Conservation (phyloP, 176 grass and related monocot species). For the Thinopyrum elongatum region DNA sequence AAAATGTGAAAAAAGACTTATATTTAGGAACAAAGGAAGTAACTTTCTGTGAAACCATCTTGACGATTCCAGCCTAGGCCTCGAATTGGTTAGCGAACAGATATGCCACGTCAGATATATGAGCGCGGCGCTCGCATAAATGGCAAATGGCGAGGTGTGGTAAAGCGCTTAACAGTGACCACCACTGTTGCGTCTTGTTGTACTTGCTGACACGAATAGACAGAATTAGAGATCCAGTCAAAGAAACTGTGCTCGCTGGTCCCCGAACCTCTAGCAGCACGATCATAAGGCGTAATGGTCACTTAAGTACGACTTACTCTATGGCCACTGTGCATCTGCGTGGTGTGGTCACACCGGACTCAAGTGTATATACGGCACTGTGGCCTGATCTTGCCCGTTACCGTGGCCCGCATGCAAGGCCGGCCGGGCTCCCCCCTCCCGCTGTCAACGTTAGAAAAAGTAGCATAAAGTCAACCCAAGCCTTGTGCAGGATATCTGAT, state of each 20-base stretch:
- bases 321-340: background rate
- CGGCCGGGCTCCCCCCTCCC: too few relatives aligned
- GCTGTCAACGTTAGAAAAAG: background rate
- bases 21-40: too few relatives aligned
- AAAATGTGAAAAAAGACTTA: too few relatives aligned
- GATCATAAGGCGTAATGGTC: background rate
- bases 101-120: too few relatives aligned
- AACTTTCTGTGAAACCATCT: too few relatives aligned
- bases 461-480: background rate
- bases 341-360: background rate
- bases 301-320: background rate
- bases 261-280: background rate
- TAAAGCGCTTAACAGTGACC: background rate
- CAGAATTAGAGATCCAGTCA: slow-evolving; percentile 32
- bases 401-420: background rate
- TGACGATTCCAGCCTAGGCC: too few relatives aligned
- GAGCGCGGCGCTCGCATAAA: background rate
- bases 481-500: background rate
- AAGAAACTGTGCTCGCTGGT: slow-evolving; percentile 15
- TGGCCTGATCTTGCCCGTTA: background rate
- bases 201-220: slow-evolving; percentile 12
- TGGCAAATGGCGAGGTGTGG: background rate
- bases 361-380: background rate
- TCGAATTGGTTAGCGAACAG: too few relatives aligned
- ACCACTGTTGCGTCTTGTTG: background rate